These are phyloP conservation scores for Hirschioporus abietinus DNA, from an alignment of 768 basidiomycete species.

Conservation along the genomic window DNA sequence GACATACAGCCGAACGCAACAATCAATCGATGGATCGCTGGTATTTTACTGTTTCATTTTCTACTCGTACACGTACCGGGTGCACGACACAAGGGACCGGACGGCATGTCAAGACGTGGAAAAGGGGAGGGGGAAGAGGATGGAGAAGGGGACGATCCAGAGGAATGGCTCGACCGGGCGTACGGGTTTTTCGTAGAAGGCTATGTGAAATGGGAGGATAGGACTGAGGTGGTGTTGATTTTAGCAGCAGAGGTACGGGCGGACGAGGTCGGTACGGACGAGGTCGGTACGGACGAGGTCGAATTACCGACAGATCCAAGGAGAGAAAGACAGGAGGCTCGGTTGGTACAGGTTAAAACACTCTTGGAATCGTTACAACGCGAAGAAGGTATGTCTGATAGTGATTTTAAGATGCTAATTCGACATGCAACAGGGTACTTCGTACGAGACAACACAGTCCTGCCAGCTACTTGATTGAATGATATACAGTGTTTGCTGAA, in stretches of 20 bases:
- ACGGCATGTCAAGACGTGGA: conserved; percentile 2
- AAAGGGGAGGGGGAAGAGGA: conserved; percentile 15
- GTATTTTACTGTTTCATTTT: conserved; percentile 8
- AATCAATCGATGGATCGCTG: conserved; percentile 16
- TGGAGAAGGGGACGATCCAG: conserved; percentile 13
- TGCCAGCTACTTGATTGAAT: no score
- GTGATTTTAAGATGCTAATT: background rate
- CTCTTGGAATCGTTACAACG: no score
- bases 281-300: no score
- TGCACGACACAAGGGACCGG: background rate
- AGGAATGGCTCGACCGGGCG: conserved; percentile 21
- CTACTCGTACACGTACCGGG: conserved; percentile 3
- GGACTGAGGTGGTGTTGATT: no score
- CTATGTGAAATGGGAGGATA: background rate
- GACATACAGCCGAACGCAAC: conserved; percentile 16
- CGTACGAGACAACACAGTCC: conserved; percentile 5
- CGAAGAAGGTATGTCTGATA: no score
- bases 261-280: no score
- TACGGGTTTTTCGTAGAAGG: conserved; percentile 14
- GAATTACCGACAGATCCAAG: no score
- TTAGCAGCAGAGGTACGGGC: no score
- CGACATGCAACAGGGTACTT: conserved; percentile 6
- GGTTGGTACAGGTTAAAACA: no score
- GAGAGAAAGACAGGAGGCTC: no score
- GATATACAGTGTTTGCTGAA: no score